These are phyloP conservation scores for Silene uniflora DNA, from an alignment of 148 eudicot genomes.

Conservation along the genomic window DNA sequence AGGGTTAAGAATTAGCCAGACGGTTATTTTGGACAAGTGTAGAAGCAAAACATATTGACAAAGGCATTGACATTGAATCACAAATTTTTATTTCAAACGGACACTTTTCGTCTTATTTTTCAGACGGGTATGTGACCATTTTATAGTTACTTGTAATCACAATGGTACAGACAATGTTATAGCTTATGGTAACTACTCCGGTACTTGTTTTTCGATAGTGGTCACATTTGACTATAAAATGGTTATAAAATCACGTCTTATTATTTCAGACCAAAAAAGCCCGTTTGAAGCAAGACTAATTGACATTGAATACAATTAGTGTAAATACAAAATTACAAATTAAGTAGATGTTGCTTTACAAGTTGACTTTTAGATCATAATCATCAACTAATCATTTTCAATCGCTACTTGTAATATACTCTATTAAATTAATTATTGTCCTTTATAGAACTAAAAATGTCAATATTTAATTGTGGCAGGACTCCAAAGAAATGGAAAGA, in stretches of 20 bases:
- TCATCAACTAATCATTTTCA: slow-evolving; percentile 17
- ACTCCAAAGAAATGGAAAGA: slow-evolving; percentile 61
- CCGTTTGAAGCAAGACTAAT: no score
- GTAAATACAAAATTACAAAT: neutral
- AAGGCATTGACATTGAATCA: slow-evolving; percentile 3
- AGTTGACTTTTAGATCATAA: slow-evolving; percentile 19
- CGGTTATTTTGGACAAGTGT: slow-evolving; percentile 4
- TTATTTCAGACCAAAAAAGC: no score
- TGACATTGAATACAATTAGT: neutral
- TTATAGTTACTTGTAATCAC: no score
- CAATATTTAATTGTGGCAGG: neutral
- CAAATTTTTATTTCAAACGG: no score
- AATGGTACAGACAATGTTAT: no score
- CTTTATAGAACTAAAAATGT: neutral
- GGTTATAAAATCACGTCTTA: no score
- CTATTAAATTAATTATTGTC: neutral
- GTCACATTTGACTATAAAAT: no score
- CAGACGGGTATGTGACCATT: no score
- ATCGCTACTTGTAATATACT: neutral
- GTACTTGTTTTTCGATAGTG: no score
- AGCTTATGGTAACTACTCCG: no score
- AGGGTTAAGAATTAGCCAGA: slow-evolving; percentile 6
- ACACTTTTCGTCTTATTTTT: no score
- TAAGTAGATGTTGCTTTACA: neutral
- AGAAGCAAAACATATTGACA: slow-evolving; percentile 31